These are phyloP conservation scores for Uronychia binucleata DNA, from an alignment of 73 alveolate genomes.

Conservation along the genomic window DNA sequence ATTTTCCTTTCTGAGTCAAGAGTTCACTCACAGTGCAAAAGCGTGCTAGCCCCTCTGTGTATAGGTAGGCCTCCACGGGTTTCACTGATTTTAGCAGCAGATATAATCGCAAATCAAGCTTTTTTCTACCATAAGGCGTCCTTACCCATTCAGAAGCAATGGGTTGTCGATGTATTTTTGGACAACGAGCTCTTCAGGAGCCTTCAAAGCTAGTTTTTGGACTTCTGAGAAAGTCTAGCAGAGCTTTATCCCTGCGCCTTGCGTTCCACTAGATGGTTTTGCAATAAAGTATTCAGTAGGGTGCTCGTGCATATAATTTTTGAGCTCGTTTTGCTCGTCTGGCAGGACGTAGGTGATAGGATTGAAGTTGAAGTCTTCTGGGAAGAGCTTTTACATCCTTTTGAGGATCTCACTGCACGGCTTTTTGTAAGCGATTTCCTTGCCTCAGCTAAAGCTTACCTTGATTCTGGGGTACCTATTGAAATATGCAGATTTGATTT, in stretches of 20 bases:
- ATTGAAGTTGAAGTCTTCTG: not conserved
- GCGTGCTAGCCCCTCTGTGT: constrained; percentile 95
- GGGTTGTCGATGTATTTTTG: constrained; percentile 89
- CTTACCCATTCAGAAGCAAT: constrained; percentile 68
- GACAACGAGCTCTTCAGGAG: constrained; percentile 57
- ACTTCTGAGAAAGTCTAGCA: not conserved
- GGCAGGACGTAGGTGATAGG: not conserved
- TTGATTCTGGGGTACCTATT: not conserved
- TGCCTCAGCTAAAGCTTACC: not conserved
- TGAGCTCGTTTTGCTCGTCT: not conserved
- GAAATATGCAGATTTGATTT: not conserved
- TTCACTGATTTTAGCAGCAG: constrained; percentile 90
- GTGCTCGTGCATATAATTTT: not conserved
- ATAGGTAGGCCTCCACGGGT: constrained; percentile 84
- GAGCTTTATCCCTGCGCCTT: not conserved
- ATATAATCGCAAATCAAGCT: constrained; percentile 88
- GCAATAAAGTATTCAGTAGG: not conserved
- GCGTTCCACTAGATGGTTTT: not conserved
- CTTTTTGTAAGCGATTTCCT: not conserved
- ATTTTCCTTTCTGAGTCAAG: constrained; percentile 19
- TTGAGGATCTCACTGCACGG: not conserved
- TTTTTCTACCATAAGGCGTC: constrained; percentile 48
- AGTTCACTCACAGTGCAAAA: constrained; percentile 67
- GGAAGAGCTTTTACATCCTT: not conserved
- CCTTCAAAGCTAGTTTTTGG: not conserved